These are phyloP conservation scores for Poterioochromonas sp. DNA, from an alignment of 352 stramenopile genomes.

Conservation along the genomic window DNA sequence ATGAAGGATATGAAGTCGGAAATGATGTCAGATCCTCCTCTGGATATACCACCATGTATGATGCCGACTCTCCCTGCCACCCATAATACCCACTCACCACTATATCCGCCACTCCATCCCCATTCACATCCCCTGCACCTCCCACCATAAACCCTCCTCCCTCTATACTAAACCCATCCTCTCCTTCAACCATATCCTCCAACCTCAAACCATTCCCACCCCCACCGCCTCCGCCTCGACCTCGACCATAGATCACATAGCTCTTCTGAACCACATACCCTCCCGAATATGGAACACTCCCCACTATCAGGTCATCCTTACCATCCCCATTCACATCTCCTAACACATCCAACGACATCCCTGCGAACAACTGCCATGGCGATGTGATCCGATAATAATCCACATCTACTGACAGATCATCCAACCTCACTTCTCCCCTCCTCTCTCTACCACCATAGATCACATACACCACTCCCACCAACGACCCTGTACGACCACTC, in stretches of 20 bases:
- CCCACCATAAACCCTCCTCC: slow-evolving; percentile 7
- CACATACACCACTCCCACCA: slow-evolving; percentile 8
- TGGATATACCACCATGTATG: slow-evolving; percentile 13
- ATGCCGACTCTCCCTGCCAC: slow-evolving; percentile 5
- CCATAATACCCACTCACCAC: slow-evolving; percentile 10
- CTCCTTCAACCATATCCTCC: slow-evolving; percentile 10
- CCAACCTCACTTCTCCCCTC: slow-evolving; percentile 7
- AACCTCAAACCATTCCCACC: slow-evolving; percentile 3
- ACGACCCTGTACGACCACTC: slow-evolving; percentile 7
- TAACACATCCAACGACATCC: slow-evolving; percentile 11
- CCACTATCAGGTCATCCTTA: slow-evolving; percentile 11
- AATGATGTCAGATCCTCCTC: slow-evolving; percentile 11
- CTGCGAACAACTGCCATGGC: slow-evolving; percentile 7
- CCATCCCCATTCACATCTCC: slow-evolving; percentile 8
- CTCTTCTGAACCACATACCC: slow-evolving; percentile 10
- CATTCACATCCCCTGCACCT: slow-evolving; percentile 8
- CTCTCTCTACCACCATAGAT: slow-evolving; percentile 11
- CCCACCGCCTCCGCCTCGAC: not conserved
- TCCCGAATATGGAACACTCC: slow-evolving; percentile 10
- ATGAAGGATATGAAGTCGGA: slow-evolving; percentile 13
- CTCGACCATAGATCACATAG: slow-evolving; percentile 11
- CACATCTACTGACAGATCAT: slow-evolving; percentile 13
- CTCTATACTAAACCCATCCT: slow-evolving; percentile 9
- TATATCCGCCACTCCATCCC: slow-evolving; percentile 8
- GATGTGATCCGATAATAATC: slow-evolving; percentile 14